These are phyloP conservation scores for Avicennia marina DNA, from an alignment of 257 asterid species.

Conservation along the genomic window DNA sequence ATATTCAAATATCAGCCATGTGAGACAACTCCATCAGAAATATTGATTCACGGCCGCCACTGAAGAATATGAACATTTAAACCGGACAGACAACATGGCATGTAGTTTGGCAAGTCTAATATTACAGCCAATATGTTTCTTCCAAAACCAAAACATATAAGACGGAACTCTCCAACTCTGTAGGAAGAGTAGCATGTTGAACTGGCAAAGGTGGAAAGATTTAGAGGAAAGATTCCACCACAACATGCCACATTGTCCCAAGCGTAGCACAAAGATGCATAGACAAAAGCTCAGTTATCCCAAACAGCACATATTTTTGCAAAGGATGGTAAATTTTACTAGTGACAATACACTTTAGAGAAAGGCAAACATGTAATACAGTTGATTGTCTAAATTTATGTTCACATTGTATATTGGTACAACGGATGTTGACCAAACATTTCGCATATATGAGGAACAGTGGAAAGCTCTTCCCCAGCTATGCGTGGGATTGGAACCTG, in stretches of 20 bases:
- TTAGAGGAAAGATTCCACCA: constrained; percentile 10
- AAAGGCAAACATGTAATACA: constrained; percentile 16
- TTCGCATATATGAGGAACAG: constrained; percentile 5
- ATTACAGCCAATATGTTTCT: no score
- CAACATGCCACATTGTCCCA: constrained; percentile 4
- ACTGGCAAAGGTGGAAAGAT: not conserved
- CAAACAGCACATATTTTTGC: not conserved
- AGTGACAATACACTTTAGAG: constrained; percentile 17
- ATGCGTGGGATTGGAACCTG: constrained; percentile 1
- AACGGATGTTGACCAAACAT: constrained; percentile 11
- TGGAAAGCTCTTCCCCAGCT: not conserved
- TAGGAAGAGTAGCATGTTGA: not conserved
- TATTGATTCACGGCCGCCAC: no score
- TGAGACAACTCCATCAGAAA: no score
- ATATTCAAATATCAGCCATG: no score
- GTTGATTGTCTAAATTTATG: not conserved
- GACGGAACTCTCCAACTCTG: not conserved
- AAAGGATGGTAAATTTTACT: not conserved
- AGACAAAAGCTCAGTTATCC: constrained; percentile 7
- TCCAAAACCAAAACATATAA: no score
- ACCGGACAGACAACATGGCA: not conserved
- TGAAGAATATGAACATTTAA: no score
- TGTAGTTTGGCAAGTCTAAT: not conserved
- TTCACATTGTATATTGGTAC: not conserved
- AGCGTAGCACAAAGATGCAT: constrained; percentile 11